Conservation (phyloP, 495 filamentous ascomycete species). For the Penicillium daleae region DNA sequence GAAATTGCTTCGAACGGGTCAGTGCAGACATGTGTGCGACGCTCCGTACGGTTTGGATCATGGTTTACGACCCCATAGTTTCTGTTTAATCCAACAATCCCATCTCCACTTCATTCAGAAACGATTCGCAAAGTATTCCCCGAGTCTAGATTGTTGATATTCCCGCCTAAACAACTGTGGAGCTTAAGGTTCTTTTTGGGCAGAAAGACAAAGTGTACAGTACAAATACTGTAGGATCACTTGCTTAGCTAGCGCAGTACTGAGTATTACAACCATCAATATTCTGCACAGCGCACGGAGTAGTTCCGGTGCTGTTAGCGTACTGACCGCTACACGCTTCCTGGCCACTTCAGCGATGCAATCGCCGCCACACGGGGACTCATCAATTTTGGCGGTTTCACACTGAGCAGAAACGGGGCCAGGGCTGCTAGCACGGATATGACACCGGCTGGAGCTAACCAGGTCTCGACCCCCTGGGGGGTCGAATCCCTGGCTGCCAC, state of each 20-base stretch:
- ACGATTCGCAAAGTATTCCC: not conserved
- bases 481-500: not conserved
- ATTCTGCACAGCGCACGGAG: not conserved
- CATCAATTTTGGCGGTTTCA: slow-evolving; percentile 11
- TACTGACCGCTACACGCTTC: not conserved
- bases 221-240: no score
- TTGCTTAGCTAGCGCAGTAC: not conserved
- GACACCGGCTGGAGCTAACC: slow-evolving; percentile 5
- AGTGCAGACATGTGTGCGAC: not conserved
- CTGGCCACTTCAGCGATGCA: not conserved
- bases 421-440: slow-evolving; percentile 3
- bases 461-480: no score
- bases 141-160: not conserved
- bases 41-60: not conserved
- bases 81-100: not conserved
- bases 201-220: not conserved
- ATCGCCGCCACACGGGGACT: not conserved
- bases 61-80: not conserved
- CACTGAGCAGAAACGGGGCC: not conserved
- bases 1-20: not conserved
- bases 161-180: not conserved
- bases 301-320: not conserved
- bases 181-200: not conserved
- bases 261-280: not conserved
- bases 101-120: not conserved